Evolutionary conservation across 345 rosid genomes (phyloP).

Genomic region (Acer yangbiense): DNA sequence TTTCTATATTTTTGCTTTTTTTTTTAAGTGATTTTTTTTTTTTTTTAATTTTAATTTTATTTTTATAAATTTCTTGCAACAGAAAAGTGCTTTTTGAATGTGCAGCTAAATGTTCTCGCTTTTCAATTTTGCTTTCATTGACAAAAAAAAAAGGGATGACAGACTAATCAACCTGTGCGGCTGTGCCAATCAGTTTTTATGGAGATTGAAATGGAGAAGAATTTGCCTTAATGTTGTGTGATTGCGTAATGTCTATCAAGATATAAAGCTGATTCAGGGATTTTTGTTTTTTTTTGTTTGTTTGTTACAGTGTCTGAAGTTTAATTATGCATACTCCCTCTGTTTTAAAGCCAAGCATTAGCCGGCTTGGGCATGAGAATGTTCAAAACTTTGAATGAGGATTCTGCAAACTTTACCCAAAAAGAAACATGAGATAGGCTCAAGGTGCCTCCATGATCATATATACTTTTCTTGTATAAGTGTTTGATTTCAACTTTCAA

Average conservation of each 20-base stretch:
- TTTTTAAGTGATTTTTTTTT: no score
- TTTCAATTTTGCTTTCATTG: no score
- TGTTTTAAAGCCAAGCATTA: not conserved
- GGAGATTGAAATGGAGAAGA: not conserved
- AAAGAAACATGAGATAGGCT: not conserved
- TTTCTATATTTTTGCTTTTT: not conserved
- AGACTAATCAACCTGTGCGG: no score
- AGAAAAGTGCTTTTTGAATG: constrained; percentile 1
- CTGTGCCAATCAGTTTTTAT: no score
- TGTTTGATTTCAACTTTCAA: not conserved
- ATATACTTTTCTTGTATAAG: not conserved
- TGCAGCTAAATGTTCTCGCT: not conserved
- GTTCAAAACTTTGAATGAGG: not conserved
- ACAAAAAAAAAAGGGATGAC: no score
- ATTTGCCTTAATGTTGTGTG: not conserved
- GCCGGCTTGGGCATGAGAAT: not conserved
- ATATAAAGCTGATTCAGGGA: not conserved
- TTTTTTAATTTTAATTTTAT: no score
- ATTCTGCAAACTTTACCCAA: not conserved
- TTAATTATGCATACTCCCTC: not conserved
- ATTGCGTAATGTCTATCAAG: not conserved
- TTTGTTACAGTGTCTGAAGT: not conserved
- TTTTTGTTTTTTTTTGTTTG: not conserved
- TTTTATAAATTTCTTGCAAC: not conserved
- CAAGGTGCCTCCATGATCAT: not conserved